Evolutionary conservation across 2,329 filamentous ascomycete genomes (phyloP).

Genomic region (Ceratocystis albifundus): DNA sequence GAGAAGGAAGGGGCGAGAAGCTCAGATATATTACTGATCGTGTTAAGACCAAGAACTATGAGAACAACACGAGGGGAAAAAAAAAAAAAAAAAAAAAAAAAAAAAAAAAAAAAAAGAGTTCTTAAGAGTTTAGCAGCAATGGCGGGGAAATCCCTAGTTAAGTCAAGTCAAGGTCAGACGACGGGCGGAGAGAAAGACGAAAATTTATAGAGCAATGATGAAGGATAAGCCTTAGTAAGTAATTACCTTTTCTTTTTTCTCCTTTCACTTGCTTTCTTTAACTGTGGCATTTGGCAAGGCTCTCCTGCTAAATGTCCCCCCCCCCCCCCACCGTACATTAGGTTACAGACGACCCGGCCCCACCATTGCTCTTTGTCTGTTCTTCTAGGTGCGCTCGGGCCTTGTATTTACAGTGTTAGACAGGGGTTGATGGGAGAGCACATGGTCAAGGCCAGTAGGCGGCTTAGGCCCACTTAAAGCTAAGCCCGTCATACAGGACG

Average conservation of each 20-base stretch:
- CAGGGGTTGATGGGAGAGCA: too few species aligned
- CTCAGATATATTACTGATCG: background rate
- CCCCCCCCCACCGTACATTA: background rate
- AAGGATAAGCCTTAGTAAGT: too few species aligned
- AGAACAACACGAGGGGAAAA: background rate
- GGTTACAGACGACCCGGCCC: slow-evolving; percentile 2
- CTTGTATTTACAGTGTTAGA: too few species aligned
- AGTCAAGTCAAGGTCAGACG: background rate
- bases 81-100: background rate
- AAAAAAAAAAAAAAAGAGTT: background rate
- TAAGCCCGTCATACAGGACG: too few species aligned
- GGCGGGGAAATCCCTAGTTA: background rate
- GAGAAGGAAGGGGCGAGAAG: background rate
- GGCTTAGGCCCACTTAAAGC: too few species aligned
- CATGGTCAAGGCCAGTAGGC: too few species aligned
- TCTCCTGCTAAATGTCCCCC: background rate
- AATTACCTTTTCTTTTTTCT: too few species aligned
- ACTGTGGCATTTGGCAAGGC: background rate
- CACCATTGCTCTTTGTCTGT: too few species aligned
- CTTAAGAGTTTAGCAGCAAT: background rate
- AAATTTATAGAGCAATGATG: too few species aligned
- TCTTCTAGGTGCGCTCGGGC: too few species aligned
- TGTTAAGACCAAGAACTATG: background rate
- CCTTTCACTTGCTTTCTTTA: too few species aligned
- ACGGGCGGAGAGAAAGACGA: background rate